A percentile compares a stretch with the other conserved stretches of the same genome.
Evolutionary conservation across 352 stramenopile species (phyloP).

Genomic region (Phytophthora fragariae): DNA sequence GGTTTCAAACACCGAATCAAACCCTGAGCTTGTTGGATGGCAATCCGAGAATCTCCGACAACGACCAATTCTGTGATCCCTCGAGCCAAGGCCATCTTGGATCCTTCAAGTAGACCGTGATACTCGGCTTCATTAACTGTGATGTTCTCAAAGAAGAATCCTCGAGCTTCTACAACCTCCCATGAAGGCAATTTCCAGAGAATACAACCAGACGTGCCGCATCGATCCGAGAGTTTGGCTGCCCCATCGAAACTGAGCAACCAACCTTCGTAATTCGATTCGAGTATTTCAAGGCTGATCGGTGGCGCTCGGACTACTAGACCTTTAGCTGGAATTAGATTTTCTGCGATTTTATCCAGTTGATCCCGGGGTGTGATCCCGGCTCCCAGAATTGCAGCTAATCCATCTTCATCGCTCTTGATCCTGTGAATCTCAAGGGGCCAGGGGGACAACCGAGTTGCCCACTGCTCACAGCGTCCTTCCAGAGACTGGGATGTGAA

Average conservation of each 20-base stretch:
- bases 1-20: constrained; percentile 12
- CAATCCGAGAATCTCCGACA: constrained; percentile 4
- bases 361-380: too few species aligned
- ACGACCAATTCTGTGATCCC: background rate
- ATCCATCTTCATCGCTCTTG: too few species aligned
- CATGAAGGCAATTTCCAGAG: constrained; percentile 2
- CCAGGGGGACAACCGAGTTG: too few species aligned
- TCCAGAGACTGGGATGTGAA: too few species aligned
- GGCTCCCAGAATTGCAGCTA: too few species aligned
- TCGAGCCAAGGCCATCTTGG: background rate
- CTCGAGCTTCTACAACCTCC: constrained; percentile 3
- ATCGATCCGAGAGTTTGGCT: constrained; percentile 1
- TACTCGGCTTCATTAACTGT: constrained; percentile 11
- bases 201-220: constrained; percentile 4
- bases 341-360: constrained; percentile 8
- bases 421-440: too few species aligned
- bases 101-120: constrained; percentile 1
- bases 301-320: too few species aligned
- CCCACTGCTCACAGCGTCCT: too few species aligned
- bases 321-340: constrained; percentile 1
- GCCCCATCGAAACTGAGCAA: constrained; percentile 16
- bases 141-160: background rate
- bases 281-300: too few species aligned
- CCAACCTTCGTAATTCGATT: background rate
- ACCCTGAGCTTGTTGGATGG: too few species aligned